Evolutionary conservation across 441 rosid genomes (phyloP).

Genomic region (Biscutella laevigata): DNA sequence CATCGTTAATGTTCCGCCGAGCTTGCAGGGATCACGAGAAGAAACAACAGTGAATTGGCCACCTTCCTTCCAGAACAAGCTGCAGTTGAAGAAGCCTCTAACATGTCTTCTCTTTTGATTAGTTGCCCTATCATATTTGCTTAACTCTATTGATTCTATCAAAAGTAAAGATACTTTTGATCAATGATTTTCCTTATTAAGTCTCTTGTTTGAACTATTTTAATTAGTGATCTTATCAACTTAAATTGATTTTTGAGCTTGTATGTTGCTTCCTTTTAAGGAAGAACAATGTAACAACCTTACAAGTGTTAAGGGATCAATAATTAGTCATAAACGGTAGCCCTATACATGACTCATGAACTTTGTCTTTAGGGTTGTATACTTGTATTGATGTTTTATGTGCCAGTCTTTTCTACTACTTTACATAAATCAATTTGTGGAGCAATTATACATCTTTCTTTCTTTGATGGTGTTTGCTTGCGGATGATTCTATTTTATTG

Average conservation of each 20-base stretch:
- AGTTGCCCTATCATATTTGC: background rate
- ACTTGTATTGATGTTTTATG: background rate
- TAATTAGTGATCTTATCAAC: slow-evolving; percentile 1
- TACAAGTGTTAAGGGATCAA: background rate
- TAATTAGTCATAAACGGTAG: background rate
- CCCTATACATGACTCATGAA: background rate
- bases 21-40: too few species aligned
- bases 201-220: slow-evolving; percentile 7
- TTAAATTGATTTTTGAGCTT: background rate
- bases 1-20: too few species aligned
- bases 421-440: background rate
- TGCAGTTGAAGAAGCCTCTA: too few species aligned
- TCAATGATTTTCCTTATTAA: background rate
- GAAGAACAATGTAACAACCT: background rate
- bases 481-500: slow-evolving; percentile 29
- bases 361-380: background rate
- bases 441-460: background rate
- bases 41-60: too few species aligned
- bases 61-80: too few species aligned
- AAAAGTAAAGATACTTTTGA: too few species aligned
- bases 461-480: slow-evolving; percentile 7
- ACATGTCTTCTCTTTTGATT: background rate
- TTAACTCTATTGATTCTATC: background rate
- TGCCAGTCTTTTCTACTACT: background rate
- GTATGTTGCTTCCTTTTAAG: background rate